Evolutionary conservation across 2,329 filamentous ascomycete species (phyloP).

Genomic region (Talaromyces rugulosus): DNA sequence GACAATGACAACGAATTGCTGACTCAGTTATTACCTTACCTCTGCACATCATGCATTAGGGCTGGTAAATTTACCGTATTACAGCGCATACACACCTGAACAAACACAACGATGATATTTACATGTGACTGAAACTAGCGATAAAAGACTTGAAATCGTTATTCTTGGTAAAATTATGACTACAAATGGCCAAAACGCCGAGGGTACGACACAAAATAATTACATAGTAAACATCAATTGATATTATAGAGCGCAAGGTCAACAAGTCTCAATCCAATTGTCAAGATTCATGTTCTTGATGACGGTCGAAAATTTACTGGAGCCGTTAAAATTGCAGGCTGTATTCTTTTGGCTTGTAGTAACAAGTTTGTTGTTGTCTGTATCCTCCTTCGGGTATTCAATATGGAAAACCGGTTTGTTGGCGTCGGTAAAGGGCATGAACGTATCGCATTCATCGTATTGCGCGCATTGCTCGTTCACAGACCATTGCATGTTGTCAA

Average conservation of each 20-base stretch:
- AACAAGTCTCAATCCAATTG: constrained; percentile 59
- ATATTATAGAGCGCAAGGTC: background rate
- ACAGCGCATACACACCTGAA: background rate
- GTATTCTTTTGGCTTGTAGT: constrained; percentile 27
- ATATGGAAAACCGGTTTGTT: constrained; percentile 70
- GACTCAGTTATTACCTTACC: background rate
- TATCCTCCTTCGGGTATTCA: constrained; percentile 58
- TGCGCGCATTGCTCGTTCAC: constrained; percentile 68
- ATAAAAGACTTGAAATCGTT: background rate
- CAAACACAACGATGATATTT: background rate
- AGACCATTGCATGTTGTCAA: constrained; percentile 56
- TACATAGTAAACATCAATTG: background rate
- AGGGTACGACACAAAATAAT: background rate
- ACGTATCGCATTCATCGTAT: constrained; percentile 57
- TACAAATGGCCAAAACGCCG: background rate
- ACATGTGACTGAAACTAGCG: background rate
- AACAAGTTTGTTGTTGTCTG: constrained; percentile 32
- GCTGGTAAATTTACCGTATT: background rate
- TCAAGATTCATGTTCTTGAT: constrained; percentile 63
- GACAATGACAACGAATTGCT: no score
- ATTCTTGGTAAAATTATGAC: background rate
- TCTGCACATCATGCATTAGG: background rate
- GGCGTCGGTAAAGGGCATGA: constrained; percentile 54
- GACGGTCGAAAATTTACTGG: constrained; percentile 57
- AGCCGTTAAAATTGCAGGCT: constrained; percentile 47